phyloP scores from a whole-genome alignment of 352 stramenopile genomes.

The Saprolegnia parasitica region DNA sequence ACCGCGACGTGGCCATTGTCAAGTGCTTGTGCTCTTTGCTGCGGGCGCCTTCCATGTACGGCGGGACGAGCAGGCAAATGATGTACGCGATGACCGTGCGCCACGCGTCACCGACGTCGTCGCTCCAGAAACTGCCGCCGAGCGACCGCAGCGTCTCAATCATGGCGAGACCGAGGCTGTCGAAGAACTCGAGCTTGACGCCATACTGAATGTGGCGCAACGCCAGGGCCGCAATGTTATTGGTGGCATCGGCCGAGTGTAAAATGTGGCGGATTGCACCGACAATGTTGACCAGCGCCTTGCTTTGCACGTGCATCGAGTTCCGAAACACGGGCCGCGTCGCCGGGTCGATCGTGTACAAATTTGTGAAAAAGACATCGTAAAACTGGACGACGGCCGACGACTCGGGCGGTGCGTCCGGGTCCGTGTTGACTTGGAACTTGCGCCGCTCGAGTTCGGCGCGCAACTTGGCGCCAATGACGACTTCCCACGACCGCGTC shows the following conservation, averaged over 20 bases:
- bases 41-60: neutral
- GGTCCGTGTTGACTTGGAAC: neutral
- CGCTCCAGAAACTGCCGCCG: neutral
- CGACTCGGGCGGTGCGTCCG: neutral
- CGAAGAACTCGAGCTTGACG: neutral
- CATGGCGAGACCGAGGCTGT: neutral
- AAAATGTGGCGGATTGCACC: neutral
- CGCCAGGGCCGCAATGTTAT: neutral
- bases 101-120: neutral
- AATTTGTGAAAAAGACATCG: neutral
- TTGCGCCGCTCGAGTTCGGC: neutral
- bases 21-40: neutral
- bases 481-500: neutral
- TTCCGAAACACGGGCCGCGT: neutral
- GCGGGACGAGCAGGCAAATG: neutral
- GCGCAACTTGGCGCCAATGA: neutral
- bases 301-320: neutral
- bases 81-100: neutral
- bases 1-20: neutral
- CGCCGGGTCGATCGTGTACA: neutral
- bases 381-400: neutral
- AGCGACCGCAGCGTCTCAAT: neutral
- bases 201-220: neutral
- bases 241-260: neutral
- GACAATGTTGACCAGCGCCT: neutral